Conservation (phyloP, 257 asterid species). For the Solanum rostratum region DNA sequence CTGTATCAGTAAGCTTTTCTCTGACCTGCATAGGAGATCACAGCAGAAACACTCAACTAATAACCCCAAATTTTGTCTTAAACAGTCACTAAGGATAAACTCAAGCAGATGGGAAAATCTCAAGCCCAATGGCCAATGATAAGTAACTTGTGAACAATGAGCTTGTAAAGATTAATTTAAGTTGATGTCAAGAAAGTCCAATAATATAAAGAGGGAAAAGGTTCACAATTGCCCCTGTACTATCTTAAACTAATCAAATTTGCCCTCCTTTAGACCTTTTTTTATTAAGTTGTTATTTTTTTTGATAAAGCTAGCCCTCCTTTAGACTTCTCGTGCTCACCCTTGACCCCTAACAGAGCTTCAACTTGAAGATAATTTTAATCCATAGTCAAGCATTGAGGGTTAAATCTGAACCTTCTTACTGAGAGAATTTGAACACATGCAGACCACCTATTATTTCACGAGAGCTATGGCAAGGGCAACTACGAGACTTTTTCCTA, state of each 20-base stretch:
- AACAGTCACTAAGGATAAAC: not conserved
- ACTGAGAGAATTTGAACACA: not conserved
- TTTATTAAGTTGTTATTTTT: not conserved
- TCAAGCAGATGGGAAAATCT: not conserved
- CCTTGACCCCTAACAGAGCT: not conserved
- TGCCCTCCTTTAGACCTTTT: not conserved
- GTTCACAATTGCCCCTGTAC: not conserved
- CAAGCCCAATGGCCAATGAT: not conserved
- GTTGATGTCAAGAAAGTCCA: not conserved
- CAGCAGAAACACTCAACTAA: constrained; percentile 1
- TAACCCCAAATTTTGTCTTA: constrained; percentile 1
- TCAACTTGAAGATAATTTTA: not conserved
- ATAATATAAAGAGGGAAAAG: not conserved
- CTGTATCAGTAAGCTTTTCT: constrained; percentile 65
- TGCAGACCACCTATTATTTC: not conserved
- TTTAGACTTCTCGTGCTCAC: not conserved
- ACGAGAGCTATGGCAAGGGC: not conserved
- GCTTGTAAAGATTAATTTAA: not conserved
- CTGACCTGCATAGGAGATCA: constrained; percentile 45
- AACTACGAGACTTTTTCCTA: not conserved
- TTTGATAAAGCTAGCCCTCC: not conserved
- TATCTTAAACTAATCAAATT: not conserved
- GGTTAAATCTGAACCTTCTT: not conserved
- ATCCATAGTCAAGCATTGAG: not conserved
- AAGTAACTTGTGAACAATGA: not conserved